Evolutionary conservation across 306 rosid species (phyloP).

Genomic region (Dicorynia guianensis): DNA sequence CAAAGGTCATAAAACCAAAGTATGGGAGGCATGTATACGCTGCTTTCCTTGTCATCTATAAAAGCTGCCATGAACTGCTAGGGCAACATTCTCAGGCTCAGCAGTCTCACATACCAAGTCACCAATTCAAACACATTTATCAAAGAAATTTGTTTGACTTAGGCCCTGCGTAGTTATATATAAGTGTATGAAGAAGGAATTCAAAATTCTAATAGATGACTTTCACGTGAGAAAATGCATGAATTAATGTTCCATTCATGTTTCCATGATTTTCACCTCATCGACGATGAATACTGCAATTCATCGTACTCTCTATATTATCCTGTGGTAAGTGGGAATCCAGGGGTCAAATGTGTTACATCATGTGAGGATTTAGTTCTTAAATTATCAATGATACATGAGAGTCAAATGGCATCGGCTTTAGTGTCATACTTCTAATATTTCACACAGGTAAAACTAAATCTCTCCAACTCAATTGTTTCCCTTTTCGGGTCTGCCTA

Average conservation of each 20-base stretch:
- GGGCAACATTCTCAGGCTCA: not conserved
- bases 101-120: not conserved
- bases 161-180: too few relatives aligned
- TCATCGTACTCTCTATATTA: too few relatives aligned
- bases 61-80: not conserved
- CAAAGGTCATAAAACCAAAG: too few relatives aligned
- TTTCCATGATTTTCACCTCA: too few relatives aligned
- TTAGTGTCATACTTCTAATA: too few relatives aligned
- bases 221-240: not conserved
- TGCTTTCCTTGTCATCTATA: not conserved
- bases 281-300: too few relatives aligned
- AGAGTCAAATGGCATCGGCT: not conserved
- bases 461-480: slow-evolving; percentile 26
- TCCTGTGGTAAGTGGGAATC: too few relatives aligned
- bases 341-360: too few relatives aligned
- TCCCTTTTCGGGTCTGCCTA: slow-evolving; percentile 41
- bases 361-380: too few relatives aligned
- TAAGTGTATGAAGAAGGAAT: not conserved
- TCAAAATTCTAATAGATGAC: slow-evolving; percentile 1
- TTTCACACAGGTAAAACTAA: slow-evolving; percentile 12
- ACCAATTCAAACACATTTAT: not conserved
- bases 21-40: too few relatives aligned
- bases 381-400: not conserved
- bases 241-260: too few relatives aligned
- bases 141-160: not conserved